Evolutionary conservation across 2,329 filamentous ascomycete species (phyloP).

Genomic region (Aureobasidium sp.): DNA sequence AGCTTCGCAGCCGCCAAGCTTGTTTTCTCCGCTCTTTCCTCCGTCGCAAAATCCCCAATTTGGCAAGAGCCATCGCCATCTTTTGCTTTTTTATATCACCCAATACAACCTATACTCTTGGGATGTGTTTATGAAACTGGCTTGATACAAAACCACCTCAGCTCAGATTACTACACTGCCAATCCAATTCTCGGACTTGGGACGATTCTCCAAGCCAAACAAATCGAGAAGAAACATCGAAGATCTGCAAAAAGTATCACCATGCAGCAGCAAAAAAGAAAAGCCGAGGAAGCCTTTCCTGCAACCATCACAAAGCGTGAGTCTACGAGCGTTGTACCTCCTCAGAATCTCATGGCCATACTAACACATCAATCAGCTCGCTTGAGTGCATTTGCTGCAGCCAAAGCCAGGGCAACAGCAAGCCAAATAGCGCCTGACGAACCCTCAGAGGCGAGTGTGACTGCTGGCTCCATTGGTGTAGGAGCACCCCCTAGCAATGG

Average conservation of each 20-base stretch:
- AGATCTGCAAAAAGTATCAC: background rate
- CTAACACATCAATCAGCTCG: constrained; percentile 15
- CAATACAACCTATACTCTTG: background rate
- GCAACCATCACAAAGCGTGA: background rate
- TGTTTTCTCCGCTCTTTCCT: background rate
- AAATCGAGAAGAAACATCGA: background rate
- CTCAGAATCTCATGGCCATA: background rate
- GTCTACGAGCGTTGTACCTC: background rate
- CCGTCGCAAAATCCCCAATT: constrained; percentile 6
- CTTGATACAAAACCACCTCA: background rate
- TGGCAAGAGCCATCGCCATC: background rate
- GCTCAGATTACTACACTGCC: background rate
- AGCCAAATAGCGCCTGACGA: background rate
- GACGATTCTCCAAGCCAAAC: background rate
- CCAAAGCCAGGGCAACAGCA: constrained; percentile 12
- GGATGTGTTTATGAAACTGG: background rate
- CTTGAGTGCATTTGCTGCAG: constrained; percentile 27
- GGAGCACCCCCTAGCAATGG: constrained; percentile 1
- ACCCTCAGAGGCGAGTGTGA: background rate
- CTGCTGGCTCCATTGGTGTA: background rate
- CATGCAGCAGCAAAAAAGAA: constrained; percentile 27
- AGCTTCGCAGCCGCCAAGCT: constrained; percentile 21
- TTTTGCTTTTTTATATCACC: background rate
- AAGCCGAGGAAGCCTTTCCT: constrained; percentile 27
- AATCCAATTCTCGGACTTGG: background rate